Percentiles rank a stretch among this genome's conserved stretches.
These are phyloP conservation scores for Schizophyllum amplum DNA, from an alignment of 1,284 basidiomycete species.

Conservation along the genomic window DNA sequence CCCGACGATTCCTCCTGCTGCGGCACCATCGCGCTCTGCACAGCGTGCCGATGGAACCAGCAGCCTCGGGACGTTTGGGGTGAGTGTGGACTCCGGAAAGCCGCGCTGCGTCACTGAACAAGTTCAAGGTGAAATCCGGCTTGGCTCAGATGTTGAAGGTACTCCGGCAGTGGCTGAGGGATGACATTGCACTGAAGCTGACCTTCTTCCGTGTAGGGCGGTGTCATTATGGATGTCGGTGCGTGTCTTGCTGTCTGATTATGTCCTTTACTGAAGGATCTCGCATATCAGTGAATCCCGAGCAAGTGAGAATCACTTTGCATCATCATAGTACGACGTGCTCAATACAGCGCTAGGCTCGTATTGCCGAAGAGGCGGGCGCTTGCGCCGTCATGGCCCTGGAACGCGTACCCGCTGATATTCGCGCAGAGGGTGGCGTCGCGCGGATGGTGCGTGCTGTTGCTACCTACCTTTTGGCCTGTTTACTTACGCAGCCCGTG, in stretches of 20 bases:
- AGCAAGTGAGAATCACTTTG: conserved; percentile 45
- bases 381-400: conserved; percentile 98
- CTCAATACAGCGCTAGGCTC: conserved; percentile 47
- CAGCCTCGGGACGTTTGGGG: conserved; percentile 80
- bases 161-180: too few species aligned
- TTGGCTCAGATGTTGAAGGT: conserved; percentile 95
- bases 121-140: conserved; percentile 78
- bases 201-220: too few species aligned
- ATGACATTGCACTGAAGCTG: conserved; percentile 15
- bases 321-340: conserved; percentile 16
- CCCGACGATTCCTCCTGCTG: conserved; percentile 23
- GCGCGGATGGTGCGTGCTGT: conserved; percentile 81
- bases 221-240: conserved; percentile 86
- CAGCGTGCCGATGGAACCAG: conserved; percentile 52
- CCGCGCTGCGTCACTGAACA: conserved; percentile 8
- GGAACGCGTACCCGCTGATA: conserved; percentile 95
- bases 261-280: neutral
- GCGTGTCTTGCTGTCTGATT: neutral
- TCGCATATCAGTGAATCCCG: conserved; percentile 55
- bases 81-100: conserved; percentile 23
- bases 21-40: conserved; percentile 50
- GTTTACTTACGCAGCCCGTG: too few species aligned
- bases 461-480: too few species aligned
- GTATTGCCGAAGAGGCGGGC: conserved; percentile 96
- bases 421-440: conserved; percentile 84